Base-by-base conservation (phyloP, 192 early-diverging fungal species). In the Pilaira anomala region DNA sequence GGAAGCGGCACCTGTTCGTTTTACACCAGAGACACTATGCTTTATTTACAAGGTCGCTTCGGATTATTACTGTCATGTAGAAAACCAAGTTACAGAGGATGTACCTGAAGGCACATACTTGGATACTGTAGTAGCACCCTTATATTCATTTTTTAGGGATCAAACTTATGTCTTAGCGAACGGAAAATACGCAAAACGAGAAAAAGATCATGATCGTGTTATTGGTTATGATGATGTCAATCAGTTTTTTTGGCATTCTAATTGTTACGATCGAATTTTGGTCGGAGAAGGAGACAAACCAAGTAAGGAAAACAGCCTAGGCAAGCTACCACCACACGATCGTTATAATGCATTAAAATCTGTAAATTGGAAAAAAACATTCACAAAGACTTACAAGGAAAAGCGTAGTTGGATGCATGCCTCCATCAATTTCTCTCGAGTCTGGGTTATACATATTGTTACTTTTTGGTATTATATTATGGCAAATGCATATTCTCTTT, bases 211-310 rank as follows among this genome's bases (percentile, higher is more conserved):
- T 68, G 77, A 81, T 16, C 70, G 76, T 24, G 86, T 82, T 9
- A 87, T 93, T 49, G 89, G 91, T 7, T 91, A 93, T 61, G 91
- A 91, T 69, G 89, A 91, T 56, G 82, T 93, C 62, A 93, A 93
- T 70, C 88, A 93, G 65, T 68, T 88, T 25, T 93, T 93, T 75
- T 92, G 91, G 90, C 77, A 80, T 40, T 80, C 85, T 12, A 83
- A 85, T 57, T 78, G 78, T 7, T 58, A 60, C 18, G 59, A 59
- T 75, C 75, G 48, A 73, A 63, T 69, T 7, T 26, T 46, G 18
- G 40, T 56, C 21, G 60, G 40, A 24, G 50, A 52, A n/a, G 28
- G 19, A 9, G 2, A 30, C 12, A 36, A 58, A 16, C 44, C 44
- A 46, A 19, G 86, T 19, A 79, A 83, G 66, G 83, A 85, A 71